Base-by-base conservation (phyloP, 768 basidiomycete species). In the Russula abietina region DNA sequence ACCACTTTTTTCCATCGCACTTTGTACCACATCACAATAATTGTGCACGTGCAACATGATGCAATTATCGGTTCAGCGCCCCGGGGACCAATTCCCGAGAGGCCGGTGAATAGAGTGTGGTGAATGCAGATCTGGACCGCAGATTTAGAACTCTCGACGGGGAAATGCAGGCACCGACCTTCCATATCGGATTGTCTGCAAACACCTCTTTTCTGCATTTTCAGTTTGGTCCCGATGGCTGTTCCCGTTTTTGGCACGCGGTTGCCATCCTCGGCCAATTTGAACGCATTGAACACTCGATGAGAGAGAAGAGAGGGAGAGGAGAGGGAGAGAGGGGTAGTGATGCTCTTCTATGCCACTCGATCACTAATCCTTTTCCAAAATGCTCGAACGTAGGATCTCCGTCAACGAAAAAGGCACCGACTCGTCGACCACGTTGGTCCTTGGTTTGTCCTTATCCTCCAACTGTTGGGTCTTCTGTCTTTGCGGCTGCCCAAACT, bases 31-130 rank as follows among this genome's bases (percentile, higher is more conserved):
- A 63, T 38, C 38, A 53, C 62, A 41, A 30, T 57, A 41, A 30
- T 30, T 51, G 46, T 38, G 41, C 63, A 64, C 58, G 62, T 64
- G 63, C 62, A 60, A 36, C 53, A 64, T 64, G 63, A 64, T 64
- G 63, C 63, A 64, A 60, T 63, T 63, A 64, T 64, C 58, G 28
- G 28, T 30, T 30, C 28, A 30, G 24, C 54, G 57, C 38, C 41
- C 28, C 62, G 39, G 36, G 41, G 39, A 46, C 48, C 57, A 64
- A 32, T 39, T 51, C 51, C 63, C 63, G 63, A 64, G 49, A 50
- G 50, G 54, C 63, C 63, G 63, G 63, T 60, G 59, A 60, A 64
- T 64, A 60, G 58, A 55, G 58, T 55, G 39, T 43, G 28, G 39
- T 64, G 63, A 59, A 60, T 55, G 59, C 32, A 64, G 63, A 64